Percentiles rank a stretch among this genome's conserved stretches.
Conservation (phyloP, 2,329 filamentous ascomycete genomes). For the Blumeria graminis region DNA sequence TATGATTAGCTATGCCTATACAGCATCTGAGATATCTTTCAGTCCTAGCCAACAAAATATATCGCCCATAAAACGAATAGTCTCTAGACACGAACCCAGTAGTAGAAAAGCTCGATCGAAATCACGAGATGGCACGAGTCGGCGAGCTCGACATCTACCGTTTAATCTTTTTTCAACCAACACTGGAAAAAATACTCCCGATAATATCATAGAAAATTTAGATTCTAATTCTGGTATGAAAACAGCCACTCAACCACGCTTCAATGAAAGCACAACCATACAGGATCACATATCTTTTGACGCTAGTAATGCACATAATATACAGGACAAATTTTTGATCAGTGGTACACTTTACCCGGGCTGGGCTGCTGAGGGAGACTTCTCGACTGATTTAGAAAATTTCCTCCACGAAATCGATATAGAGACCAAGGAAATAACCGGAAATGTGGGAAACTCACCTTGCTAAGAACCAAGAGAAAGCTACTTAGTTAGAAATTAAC, state of each 20-base stretch:
- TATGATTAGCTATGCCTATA: slow-evolving; percentile 45
- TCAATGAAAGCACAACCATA: slow-evolving; percentile 5
- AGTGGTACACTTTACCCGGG: slow-evolving; percentile 4
- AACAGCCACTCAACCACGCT: slow-evolving; percentile 11
- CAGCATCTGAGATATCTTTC: slow-evolving; percentile 41
- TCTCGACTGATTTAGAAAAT: slow-evolving; percentile 11
- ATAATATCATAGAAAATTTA: slow-evolving; percentile 6
- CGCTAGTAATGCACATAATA: slow-evolving; percentile 6
- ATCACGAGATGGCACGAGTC: slow-evolving; percentile 12
- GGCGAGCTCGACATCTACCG: slow-evolving; percentile 8
- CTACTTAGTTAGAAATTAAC: not conserved
- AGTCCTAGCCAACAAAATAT: slow-evolving; percentile 16
- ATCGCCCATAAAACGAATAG: slow-evolving; percentile 9
- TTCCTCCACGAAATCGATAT: slow-evolving; percentile 14
- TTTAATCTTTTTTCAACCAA: slow-evolving; percentile 8
- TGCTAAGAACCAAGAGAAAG: slow-evolving; percentile 10
- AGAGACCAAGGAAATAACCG: slow-evolving; percentile 7
- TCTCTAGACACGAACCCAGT: slow-evolving; percentile 9
- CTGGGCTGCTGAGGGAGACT: slow-evolving; percentile 4
- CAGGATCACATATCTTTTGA: slow-evolving; percentile 10
- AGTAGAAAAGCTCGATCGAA: slow-evolving; percentile 11
- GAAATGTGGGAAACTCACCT: slow-evolving; percentile 12
- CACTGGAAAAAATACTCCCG: slow-evolving; percentile 4
- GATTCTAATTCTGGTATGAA: slow-evolving; percentile 13
- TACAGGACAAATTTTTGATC: slow-evolving; percentile 5